phyloP scores from a whole-genome alignment of 352 stramenopile species.

The Phytophthora quininea region DNA sequence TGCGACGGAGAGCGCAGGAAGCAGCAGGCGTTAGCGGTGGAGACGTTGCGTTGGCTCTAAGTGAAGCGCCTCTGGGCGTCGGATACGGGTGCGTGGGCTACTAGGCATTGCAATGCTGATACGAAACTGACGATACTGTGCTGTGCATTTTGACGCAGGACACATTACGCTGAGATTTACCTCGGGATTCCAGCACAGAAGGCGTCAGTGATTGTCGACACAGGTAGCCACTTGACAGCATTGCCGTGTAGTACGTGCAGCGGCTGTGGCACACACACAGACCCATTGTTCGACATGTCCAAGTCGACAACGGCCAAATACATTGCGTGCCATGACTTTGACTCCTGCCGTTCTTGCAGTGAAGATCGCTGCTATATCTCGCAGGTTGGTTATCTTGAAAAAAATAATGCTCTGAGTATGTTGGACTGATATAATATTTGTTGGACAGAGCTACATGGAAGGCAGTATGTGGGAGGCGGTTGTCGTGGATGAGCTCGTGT shows the following conservation, averaged over 20 bases:
- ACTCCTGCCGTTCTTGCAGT: constrained; percentile 56
- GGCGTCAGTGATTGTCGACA: constrained; percentile 88
- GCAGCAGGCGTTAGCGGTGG: constrained; percentile 1
- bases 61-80: constrained; percentile 68
- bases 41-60: constrained; percentile 50
- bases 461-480: constrained; percentile 88
- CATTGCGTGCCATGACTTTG: constrained; percentile 60
- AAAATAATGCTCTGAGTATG: neutral
- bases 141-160: constrained; percentile 39
- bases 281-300: constrained; percentile 70
- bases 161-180: constrained; percentile 86
- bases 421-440: neutral
- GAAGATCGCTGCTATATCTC: constrained; percentile 75
- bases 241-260: constrained; percentile 74
- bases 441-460: constrained; percentile 80
- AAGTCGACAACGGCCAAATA: constrained; percentile 84
- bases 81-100: constrained; percentile 57
- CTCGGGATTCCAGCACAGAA: constrained; percentile 78
- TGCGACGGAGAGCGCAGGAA: constrained; percentile 43
- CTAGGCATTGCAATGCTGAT: neutral
- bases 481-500: constrained; percentile 81
- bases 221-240: constrained; percentile 81
- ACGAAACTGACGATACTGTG: constrained; percentile 6
- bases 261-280: constrained; percentile 75
- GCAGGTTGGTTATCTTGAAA: constrained; percentile 44